phyloP scores from a whole-genome alignment of 2,329 filamentous ascomycete genomes.

The Xenosphaeropsis pyriputrescens region DNA sequence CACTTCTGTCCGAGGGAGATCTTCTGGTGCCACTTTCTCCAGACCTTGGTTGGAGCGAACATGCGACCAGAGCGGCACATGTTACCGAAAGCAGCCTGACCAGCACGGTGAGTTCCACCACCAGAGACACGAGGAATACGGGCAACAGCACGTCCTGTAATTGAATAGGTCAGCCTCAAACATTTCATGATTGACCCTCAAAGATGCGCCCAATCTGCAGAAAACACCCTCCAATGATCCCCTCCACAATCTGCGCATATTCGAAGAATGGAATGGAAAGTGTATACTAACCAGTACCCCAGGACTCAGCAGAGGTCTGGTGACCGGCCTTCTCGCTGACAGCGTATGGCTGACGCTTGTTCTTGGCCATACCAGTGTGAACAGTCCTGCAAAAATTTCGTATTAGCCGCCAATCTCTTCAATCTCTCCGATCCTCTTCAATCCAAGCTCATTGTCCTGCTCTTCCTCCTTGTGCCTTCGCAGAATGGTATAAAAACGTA shows the following conservation, averaged over 20 bases:
- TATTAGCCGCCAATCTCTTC: conserved; percentile 1
- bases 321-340: conserved; percentile 99
- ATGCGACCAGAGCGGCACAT: conserved; percentile 99
- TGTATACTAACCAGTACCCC: conserved; percentile 81
- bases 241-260: neutral
- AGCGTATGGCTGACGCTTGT: conserved; percentile 98
- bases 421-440: neutral
- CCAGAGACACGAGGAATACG: conserved; percentile 99
- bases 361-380: conserved; percentile 99
- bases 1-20: conserved; percentile 97
- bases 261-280: conserved; percentile 9
- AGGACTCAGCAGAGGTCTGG: conserved; percentile 99
- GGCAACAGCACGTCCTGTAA: conserved; percentile 86
- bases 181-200: neutral
- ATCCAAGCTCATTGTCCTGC: no score
- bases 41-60: conserved; percentile 99
- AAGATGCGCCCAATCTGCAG: no score
- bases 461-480: neutral
- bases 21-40: conserved; percentile 99
- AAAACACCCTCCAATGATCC: neutral
- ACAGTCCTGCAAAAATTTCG: conserved; percentile 36
- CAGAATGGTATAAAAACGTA: conserved; percentile 30
- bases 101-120: conserved; percentile 99
- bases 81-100: conserved; percentile 99
- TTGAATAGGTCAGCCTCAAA: conserved; percentile 4